Base-by-base conservation (phyloP, 805 yeast species). In the Candida namnaoensis region DNA sequence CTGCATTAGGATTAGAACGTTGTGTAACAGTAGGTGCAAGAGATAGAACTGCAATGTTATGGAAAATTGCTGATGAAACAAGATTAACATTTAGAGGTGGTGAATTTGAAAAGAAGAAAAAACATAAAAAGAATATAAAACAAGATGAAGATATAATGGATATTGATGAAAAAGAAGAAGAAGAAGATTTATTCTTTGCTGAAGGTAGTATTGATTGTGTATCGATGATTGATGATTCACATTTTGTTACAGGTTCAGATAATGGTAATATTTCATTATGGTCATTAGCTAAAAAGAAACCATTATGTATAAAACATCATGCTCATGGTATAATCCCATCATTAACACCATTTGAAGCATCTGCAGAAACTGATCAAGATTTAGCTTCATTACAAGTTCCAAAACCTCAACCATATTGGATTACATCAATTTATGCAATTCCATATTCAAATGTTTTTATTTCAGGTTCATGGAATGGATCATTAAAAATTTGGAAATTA, bases 51-150 rank as follows among this genome's bases (percentile, higher is more conserved):
- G 96, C 91, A 9, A 83, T 95, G 82, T 69, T 86, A 53, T 93
- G 99, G 99, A 93, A 93, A 60, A 88, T 93, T 49, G 78, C 95
- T 25, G 99, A 93, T 54, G 99, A 93, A 64, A 80, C 95, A 1
- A 78, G 97, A 57, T 74, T 93, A 53, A 88, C 96, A 0, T 91
- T 91, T 61, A 76, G 96, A 57, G 96, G 95, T 46, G 95, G 95
- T 44, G 96, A 88, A 54, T 47, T 62, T 53, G 49, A 64, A 49
- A 64, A 66, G 49, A 62, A 57, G 59, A 44, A 60, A 50, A 57
- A 51, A 44, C 61, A 53, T 45, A 60, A 50, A 43, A 60, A 58
- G 28, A 48, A 48, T 30, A 13, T 12, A 30, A 58, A 48, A 42
- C 48, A 43, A 11, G 58, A 52, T 38, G 58, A 53, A 26, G 65